A percentile compares a stretch with the other conserved stretches of the same genome.
phyloP scores from a whole-genome alignment of 805 yeast genomes.

The Ogataea haglerorum region DNA sequence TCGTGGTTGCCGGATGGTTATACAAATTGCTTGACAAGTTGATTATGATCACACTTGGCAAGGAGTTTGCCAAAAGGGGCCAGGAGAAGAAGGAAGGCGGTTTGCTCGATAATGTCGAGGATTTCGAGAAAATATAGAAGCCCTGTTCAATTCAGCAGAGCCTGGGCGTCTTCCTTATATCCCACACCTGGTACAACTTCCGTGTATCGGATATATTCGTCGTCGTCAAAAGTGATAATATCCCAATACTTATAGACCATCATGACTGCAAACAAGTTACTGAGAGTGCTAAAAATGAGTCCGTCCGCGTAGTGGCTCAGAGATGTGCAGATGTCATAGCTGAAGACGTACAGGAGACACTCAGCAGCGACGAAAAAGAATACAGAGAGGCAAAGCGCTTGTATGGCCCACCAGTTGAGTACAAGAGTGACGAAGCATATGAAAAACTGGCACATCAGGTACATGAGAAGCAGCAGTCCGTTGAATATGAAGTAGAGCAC shows the following conservation, averaged over 20 bases:
- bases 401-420: constrained; percentile 79
- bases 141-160: constrained; percentile 5
- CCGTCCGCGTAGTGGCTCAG: constrained; percentile 90
- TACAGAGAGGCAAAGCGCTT: constrained; percentile 70
- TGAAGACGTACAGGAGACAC: constrained; percentile 66
- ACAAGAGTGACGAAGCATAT: constrained; percentile 65
- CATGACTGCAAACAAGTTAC: constrained; percentile 82
- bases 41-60: constrained; percentile 54
- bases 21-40: constrained; percentile 55
- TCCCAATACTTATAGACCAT: constrained; percentile 98
- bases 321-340: constrained; percentile 60
- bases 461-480: constrained; percentile 59
- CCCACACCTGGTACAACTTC: constrained; percentile 24
- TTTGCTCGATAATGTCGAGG: constrained; percentile 26
- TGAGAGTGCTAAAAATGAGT: constrained; percentile 73
- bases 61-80: constrained; percentile 47
- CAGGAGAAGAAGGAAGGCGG: constrained; percentile 41
- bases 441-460: constrained; percentile 63
- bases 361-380: constrained; percentile 83
- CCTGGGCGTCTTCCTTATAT: constrained; percentile 18
- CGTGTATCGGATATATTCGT: constrained; percentile 61
- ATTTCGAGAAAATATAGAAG: constrained; percentile 25
- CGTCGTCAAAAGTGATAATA: constrained; percentile 89
- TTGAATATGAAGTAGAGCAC: constrained; percentile 69
- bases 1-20: constrained; percentile 65